These are phyloP conservation scores for Aspergillus udagawae DNA, from an alignment of 2,329 filamentous ascomycete species.

Conservation along the genomic window DNA sequence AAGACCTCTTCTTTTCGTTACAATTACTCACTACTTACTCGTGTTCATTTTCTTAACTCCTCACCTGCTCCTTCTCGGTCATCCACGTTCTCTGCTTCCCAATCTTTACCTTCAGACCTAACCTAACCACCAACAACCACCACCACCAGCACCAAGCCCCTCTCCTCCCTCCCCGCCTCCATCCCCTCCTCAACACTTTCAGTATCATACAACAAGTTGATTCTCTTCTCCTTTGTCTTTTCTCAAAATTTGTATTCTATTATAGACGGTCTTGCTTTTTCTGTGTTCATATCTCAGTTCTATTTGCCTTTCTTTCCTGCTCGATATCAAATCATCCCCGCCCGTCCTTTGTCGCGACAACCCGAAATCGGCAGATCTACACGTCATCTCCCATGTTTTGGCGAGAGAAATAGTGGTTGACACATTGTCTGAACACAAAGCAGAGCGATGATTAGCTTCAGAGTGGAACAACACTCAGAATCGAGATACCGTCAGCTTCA, in stretches of 20 bases:
- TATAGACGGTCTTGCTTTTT: neutral
- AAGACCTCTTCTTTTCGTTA: neutral
- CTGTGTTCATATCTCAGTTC: neutral
- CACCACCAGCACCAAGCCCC: neutral
- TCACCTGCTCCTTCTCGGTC: conserved; percentile 1
- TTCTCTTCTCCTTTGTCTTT: conserved; percentile 1
- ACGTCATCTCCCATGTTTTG: conserved; percentile 4
- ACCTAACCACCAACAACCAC: neutral
- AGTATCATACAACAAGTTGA: neutral
- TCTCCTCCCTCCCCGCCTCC: neutral
- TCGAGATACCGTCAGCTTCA: conserved; percentile 36
- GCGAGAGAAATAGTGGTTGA: conserved; percentile 19
- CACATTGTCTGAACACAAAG: conserved; percentile 27
- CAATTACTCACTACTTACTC: neutral
- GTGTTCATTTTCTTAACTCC: neutral
- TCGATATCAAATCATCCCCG: neutral
- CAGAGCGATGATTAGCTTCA: conserved; percentile 44
- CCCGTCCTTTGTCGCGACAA: neutral
- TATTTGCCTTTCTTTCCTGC: neutral
- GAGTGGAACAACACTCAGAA: conserved; percentile 41
- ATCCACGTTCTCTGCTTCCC: neutral
- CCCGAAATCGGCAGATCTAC: neutral
- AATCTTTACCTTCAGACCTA: conserved; percentile 1
- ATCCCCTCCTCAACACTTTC: conserved; percentile 1
- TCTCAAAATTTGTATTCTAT: conserved; percentile 2